Evolutionary conservation across 305 asterid species (phyloP).

Genomic region (Fraxinus baroniana): DNA sequence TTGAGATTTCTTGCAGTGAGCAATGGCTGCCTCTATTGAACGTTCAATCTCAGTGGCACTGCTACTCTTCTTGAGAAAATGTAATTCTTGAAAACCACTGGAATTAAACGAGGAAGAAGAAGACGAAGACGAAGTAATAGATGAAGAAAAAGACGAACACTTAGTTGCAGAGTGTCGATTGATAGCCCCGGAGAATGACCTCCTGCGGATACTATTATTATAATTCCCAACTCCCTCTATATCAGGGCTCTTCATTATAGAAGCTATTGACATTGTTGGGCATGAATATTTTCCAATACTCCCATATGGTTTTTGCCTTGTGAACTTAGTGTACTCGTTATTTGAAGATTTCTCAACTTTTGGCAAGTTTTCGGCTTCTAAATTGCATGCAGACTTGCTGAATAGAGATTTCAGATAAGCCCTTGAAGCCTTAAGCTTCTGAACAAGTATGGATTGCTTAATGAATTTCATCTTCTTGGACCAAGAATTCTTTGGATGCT

Average conservation of each 20-base stretch:
- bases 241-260: constrained; percentile 40
- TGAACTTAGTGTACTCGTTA: neutral
- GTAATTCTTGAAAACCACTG: constrained; percentile 40
- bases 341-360: neutral
- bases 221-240: constrained; percentile 28
- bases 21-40: constrained; percentile 86
- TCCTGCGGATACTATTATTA: constrained; percentile 35
- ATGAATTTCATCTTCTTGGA: constrained; percentile 57
- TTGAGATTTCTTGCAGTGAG: constrained; percentile 83
- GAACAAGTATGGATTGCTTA: constrained; percentile 45
- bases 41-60: constrained; percentile 64
- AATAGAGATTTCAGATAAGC: constrained; percentile 55
- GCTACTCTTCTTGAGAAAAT: constrained; percentile 56
- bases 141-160: constrained; percentile 53
- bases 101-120: constrained; percentile 49
- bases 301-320: neutral
- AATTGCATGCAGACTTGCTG: constrained; percentile 46
- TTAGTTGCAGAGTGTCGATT: constrained; percentile 56
- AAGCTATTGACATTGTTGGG: neutral
- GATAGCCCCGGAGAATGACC: constrained; percentile 75
- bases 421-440: constrained; percentile 60
- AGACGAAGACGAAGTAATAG: constrained; percentile 27
- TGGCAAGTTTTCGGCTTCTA: constrained; percentile 15
- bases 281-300: constrained; percentile 16
- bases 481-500: constrained; percentile 47